Percentiles rank a stretch among this genome's conserved stretches.
phyloP scores from a whole-genome alignment of 441 rosid genomes.

The Cnidoscolus chayamansa region DNA sequence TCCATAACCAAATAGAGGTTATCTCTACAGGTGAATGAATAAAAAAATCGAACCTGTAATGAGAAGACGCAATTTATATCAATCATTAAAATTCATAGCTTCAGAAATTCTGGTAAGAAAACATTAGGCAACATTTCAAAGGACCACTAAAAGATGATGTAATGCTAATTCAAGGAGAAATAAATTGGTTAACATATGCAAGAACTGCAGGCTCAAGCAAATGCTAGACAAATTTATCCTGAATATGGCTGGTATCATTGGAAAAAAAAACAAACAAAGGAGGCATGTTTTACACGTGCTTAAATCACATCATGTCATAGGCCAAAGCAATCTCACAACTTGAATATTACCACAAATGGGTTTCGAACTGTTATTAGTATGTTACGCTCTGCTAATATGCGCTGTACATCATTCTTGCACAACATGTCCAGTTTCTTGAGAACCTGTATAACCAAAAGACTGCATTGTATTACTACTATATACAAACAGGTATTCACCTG shows the following conservation, averaged over 20 bases:
- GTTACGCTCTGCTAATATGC: constrained; percentile 79
- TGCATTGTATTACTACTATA: constrained; percentile 22
- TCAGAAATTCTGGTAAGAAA: constrained; percentile 10
- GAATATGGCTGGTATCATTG: constrained; percentile 5
- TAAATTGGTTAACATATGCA: constrained; percentile 9
- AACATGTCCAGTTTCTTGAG: constrained; percentile 83
- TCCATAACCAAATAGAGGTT: constrained; percentile 92
- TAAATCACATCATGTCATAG: constrained; percentile 3
- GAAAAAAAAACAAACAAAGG: not conserved
- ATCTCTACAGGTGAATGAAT: constrained; percentile 85
- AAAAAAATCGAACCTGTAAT: constrained; percentile 79
- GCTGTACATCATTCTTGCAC: constrained; percentile 74
- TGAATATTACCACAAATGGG: constrained; percentile 72
- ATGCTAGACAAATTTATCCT: not conserved
- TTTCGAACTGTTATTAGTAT: constrained; percentile 79
- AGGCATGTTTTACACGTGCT: not conserved
- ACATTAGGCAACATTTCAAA: constrained; percentile 11
- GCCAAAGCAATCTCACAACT: constrained; percentile 15
- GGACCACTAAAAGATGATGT: not conserved
- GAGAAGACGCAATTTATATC: constrained; percentile 31
- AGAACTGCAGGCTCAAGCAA: constrained; percentile 16
- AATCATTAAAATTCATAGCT: constrained; percentile 18
- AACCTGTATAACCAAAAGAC: constrained; percentile 45
- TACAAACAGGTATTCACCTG: not conserved
- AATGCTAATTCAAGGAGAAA: constrained; percentile 6